phyloP scores from a whole-genome alignment of 2,329 filamentous ascomycete species.

The Trichoderma sp. region DNA sequence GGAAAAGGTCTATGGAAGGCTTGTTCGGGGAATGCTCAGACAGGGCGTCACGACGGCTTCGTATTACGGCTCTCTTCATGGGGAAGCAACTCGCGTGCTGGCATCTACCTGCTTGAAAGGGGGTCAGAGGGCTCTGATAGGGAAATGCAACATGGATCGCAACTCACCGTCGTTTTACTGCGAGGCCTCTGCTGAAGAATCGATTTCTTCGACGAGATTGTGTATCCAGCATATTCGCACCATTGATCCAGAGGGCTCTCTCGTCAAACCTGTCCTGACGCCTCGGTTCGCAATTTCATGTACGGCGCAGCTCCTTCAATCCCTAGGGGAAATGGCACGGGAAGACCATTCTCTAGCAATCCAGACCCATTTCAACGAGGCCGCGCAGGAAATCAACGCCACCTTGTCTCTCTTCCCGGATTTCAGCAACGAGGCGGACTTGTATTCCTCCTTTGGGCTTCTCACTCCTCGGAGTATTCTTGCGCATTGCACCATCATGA shows the following conservation, averaged over 20 bases:
- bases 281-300: slow-evolving; percentile 62
- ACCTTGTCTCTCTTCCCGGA: slow-evolving; percentile 55
- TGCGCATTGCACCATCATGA: slow-evolving; percentile 64
- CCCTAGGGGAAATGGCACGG: slow-evolving; percentile 52
- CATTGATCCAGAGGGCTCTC: slow-evolving; percentile 42
- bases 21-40: slow-evolving; percentile 55
- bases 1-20: slow-evolving; percentile 45
- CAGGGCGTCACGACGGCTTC: slow-evolving; percentile 62
- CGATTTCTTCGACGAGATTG: slow-evolving; percentile 46
- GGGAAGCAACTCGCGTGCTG: slow-evolving; percentile 53
- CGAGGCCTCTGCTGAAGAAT: slow-evolving; percentile 45
- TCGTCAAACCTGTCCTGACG: slow-evolving; percentile 52
- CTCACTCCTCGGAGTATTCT: slow-evolving; percentile 56
- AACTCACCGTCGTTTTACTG: slow-evolving; percentile 53
- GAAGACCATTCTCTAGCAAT: slow-evolving; percentile 51
- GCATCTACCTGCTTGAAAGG: slow-evolving; percentile 50
- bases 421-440: slow-evolving; percentile 54
- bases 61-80: slow-evolving; percentile 58
- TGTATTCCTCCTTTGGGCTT: slow-evolving; percentile 56
- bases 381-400: slow-evolving; percentile 55
- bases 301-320: slow-evolving; percentile 49
- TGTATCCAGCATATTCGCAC: slow-evolving; percentile 47
- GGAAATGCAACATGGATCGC: slow-evolving; percentile 62
- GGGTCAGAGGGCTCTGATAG: slow-evolving; percentile 58
- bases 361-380: slow-evolving; percentile 67